Conservation (phyloP, 441 rosid genomes). For the Melastoma candidum region DNA sequence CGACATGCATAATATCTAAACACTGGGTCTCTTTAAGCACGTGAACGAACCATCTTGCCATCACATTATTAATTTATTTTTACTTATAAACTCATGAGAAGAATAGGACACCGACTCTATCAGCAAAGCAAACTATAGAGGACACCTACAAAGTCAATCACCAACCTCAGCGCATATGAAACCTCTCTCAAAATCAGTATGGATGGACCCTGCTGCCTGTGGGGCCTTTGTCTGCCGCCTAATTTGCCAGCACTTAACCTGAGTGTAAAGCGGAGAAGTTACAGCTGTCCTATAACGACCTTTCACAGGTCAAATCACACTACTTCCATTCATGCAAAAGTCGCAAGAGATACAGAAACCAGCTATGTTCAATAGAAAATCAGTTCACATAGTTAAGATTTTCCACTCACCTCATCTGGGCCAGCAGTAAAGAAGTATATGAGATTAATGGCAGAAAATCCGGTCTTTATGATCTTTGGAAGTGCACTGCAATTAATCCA, state of each 20-base stretch:
- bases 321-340: too few relatives aligned
- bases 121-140: conserved; percentile 1
- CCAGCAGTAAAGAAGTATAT: conserved; percentile 98
- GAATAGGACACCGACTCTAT: not conserved
- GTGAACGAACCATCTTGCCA: too few relatives aligned
- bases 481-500: conserved; percentile 55
- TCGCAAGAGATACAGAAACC: too few relatives aligned
- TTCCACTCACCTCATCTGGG: conserved; percentile 72
- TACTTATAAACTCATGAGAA: too few relatives aligned
- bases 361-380: too few relatives aligned
- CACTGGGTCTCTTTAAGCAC: too few relatives aligned
- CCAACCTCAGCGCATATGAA: conserved; percentile 98
- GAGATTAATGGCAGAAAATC: conserved; percentile 91
- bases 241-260: conserved; percentile 99
- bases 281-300: not conserved
- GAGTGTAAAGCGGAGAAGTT: conserved; percentile 8
- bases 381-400: not conserved
- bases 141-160: conserved; percentile 7
- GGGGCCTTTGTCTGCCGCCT: conserved; percentile 91
- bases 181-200: conserved; percentile 91
- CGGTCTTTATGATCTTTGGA: conserved; percentile 94
- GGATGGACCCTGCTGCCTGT: conserved; percentile 97
- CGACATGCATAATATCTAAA: too few relatives aligned
- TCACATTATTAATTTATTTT: too few relatives aligned
- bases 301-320: too few relatives aligned